Evolutionary conservation across 2,329 filamentous ascomycete species (phyloP), one percentile per base, ranked within the genome.

Genomic region (Pseudogymnoascus sp.): DNA sequence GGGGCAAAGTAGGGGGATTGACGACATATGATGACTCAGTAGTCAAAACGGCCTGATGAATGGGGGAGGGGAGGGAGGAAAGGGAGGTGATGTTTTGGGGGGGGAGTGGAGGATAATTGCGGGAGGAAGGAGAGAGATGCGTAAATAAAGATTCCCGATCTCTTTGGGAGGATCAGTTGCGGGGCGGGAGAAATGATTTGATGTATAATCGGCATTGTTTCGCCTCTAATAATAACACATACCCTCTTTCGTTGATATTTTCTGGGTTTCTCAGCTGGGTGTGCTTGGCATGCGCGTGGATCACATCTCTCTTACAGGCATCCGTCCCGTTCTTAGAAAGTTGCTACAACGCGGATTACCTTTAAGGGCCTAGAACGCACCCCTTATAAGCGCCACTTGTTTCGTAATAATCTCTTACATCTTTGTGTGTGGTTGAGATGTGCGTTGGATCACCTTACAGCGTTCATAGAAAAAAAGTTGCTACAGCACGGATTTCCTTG

Each of bases 171-270:
- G 47, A 54, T 54, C 47, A 54, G 28, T 54, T 20, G 47, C 25
- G 47, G 47, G 28, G 47, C 43, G 47, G 47, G 25, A 11, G 16
- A 35, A 43, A 54, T 54, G 47, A 54, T 54, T 54, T 54, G 47
- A 54, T 54, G 47, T 54, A 54, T 54, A 54, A 54, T 54, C 47
- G 47, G 47, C 47, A 54, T 54, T 54, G 47, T 54, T 54, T 54
- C 47, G 47, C 47, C 28, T 54, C 47, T 54, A 54, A 54, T 54
- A 54, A 54, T 54, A 54, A 28, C 47, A 54, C 47, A 54, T 54
- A 54, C 47, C 47, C 47, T 54, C 28, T 54, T 54, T 33, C 47
- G 47, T 6, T 54, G 5, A 33, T 39, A n/a, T 18, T 38, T 38
- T n/a, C 2, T 39, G 16, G 3, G 8, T 7, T 14, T 11, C 6